Conservation (phyloP, 2,329 filamentous ascomycete genomes). For the Hypoxylon sp. region DNA sequence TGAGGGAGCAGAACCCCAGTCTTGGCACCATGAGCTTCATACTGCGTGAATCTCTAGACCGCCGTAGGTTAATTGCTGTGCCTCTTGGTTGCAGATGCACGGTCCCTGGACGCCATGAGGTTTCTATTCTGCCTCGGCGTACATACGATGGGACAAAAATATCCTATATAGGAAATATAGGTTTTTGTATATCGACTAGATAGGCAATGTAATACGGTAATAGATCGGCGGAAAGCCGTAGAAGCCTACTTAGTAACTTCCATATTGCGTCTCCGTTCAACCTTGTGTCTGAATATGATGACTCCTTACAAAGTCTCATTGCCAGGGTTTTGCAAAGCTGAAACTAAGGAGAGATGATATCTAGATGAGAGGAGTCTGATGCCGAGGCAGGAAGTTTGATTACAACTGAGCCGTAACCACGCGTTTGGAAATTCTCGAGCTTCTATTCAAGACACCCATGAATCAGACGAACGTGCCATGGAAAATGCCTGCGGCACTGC, state of each 20-base stretch:
- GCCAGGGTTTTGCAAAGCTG: slow-evolving; percentile 5
- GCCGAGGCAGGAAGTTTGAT: neutral
- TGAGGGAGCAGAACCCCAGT: slow-evolving; percentile 30
- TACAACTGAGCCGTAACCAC: slow-evolving; percentile 37
- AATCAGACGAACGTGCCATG: slow-evolving; percentile 17
- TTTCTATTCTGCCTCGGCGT: slow-evolving; percentile 27
- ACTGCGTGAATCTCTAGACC: slow-evolving; percentile 19
- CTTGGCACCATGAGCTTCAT: slow-evolving; percentile 28
- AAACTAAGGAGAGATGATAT: slow-evolving; percentile 24
- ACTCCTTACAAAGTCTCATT: slow-evolving; percentile 2
- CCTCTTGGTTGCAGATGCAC: slow-evolving; percentile 27
- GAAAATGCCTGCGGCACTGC: slow-evolving; percentile 14
- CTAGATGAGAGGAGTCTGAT: slow-evolving; percentile 10
- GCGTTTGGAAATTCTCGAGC: slow-evolving; percentile 8
- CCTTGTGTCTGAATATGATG: neutral
- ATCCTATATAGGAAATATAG: slow-evolving; percentile 1
- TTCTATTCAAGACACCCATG: slow-evolving; percentile 11
- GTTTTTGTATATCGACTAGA: neutral
- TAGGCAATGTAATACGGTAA: neutral
- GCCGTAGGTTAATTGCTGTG: slow-evolving; percentile 34
- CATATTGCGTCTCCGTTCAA: neutral
- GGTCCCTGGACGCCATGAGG: slow-evolving; percentile 9
- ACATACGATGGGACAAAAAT: slow-evolving; percentile 1
- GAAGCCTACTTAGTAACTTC: neutral
- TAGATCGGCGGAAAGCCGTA: neutral